Evolutionary conservation across 345 rosid species (phyloP).

Genomic region (Eucalyptus caleyi): DNA sequence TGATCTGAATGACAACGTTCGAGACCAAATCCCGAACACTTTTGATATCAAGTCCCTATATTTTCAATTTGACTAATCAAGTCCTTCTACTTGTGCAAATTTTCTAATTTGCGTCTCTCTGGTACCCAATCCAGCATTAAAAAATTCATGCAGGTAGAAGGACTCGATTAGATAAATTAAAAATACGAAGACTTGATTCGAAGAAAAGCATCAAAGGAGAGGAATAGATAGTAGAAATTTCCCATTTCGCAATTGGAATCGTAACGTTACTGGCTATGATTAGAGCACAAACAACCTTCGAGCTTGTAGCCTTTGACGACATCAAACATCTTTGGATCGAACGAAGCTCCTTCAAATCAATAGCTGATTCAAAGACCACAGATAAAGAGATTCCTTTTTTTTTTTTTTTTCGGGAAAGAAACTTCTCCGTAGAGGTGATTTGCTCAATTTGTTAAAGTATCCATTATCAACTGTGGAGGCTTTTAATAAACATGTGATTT

Average conservation of each 20-base stretch:
- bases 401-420: neutral
- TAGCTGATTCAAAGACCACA: neutral
- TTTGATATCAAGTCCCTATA: neutral
- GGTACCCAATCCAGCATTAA: neutral
- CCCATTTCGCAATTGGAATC: neutral
- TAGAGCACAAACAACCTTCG: neutral
- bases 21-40: neutral
- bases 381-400: neutral
- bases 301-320: neutral
- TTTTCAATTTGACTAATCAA: neutral
- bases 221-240: neutral
- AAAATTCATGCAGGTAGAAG: neutral
- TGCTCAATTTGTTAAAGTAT: neutral
- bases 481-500: neutral
- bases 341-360: neutral
- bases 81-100: neutral
- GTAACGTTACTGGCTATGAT: neutral
- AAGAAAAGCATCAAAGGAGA: neutral
- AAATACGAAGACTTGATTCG: neutral
- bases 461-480: neutral
- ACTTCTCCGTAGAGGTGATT: neutral
- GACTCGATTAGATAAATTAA: neutral
- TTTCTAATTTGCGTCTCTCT: neutral
- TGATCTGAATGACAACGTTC: neutral
- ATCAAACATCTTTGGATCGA: neutral